A percentile compares a stretch with the other conserved stretches of the same genome.
Evolutionary conservation across 345 rosid species (phyloP).

Genomic region (Pugionium dolabratum): DNA sequence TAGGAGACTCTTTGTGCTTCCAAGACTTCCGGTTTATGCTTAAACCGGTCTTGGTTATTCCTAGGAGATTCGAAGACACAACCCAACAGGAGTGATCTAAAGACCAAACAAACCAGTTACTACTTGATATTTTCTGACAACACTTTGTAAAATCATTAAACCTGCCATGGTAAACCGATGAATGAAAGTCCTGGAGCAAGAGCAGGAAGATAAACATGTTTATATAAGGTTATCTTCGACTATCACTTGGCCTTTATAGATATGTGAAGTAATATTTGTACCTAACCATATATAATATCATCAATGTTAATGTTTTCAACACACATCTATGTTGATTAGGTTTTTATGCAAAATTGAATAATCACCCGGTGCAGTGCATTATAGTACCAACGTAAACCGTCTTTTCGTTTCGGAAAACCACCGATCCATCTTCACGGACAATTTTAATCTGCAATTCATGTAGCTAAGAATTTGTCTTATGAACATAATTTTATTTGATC

Average conservation of each 20-base stretch:
- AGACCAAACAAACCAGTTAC: background rate
- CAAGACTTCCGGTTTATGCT: no score
- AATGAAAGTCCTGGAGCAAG: slow-evolving; percentile 70
- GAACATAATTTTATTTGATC: no score
- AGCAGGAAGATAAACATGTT: slow-evolving; percentile 64
- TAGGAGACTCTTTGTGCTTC: no score
- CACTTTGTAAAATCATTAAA: slow-evolving; percentile 15
- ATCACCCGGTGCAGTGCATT: slow-evolving; percentile 77
- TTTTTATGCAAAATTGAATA: background rate
- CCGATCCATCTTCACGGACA: slow-evolving; percentile 53
- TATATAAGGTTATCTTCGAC: slow-evolving; percentile 67
- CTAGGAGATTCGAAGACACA: no score
- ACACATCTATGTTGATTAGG: background rate
- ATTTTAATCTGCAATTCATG: slow-evolving; percentile 54
- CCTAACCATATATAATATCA: slow-evolving; percentile 39
- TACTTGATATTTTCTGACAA: background rate
- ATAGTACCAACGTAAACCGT: slow-evolving; percentile 52
- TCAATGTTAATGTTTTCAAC: background rate
- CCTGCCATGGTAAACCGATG: slow-evolving; percentile 79
- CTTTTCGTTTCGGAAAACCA: slow-evolving; percentile 53
- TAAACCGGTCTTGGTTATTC: no score
- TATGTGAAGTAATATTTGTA: slow-evolving; percentile 78
- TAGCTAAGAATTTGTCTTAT: background rate
- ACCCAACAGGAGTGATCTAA: slow-evolving; percentile 7
- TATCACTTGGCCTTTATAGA: slow-evolving; percentile 57